phyloP scores from a whole-genome alignment of 305 asterid species.

The Coffea humblotiana region DNA sequence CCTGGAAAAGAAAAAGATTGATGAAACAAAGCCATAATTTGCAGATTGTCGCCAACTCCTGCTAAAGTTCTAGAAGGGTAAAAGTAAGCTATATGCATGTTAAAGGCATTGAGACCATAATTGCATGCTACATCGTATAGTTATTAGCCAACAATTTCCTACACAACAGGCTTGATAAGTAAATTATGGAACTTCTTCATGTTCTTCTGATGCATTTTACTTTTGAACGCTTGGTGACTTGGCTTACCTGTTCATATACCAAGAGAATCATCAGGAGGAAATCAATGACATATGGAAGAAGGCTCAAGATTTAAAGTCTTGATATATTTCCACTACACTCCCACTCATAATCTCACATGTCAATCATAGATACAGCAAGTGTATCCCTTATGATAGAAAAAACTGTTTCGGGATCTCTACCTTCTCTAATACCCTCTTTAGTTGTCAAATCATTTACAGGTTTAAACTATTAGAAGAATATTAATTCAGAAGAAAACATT shows the following conservation, averaged over 20 bases:
- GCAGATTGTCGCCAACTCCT: not conserved
- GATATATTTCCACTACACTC: not conserved
- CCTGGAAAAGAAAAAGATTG: not conserved
- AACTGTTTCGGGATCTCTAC: not conserved
- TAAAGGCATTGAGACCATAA: not conserved
- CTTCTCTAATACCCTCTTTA: not conserved
- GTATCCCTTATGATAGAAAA: not conserved
- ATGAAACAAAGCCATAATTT: not conserved
- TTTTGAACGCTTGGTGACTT: not conserved
- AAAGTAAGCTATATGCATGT: not conserved
- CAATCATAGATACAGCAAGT: not conserved
- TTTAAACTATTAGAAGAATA: not conserved
- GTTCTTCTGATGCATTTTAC: not conserved
- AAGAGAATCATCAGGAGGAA: not conserved
- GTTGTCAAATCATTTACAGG: not conserved
- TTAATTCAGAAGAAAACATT: not conserved
- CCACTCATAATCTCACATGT: not conserved
- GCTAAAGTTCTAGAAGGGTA: no score
- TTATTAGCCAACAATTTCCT: not conserved
- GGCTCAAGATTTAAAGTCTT: not conserved
- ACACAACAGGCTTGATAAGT: not conserved
- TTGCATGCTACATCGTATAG: not conserved
- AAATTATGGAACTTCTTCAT: not conserved
- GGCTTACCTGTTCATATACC: not conserved
- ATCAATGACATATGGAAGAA: not conserved